phyloP scores from a whole-genome alignment of 2,329 filamentous ascomycete genomes.

The Monosporascus sp. region DNA sequence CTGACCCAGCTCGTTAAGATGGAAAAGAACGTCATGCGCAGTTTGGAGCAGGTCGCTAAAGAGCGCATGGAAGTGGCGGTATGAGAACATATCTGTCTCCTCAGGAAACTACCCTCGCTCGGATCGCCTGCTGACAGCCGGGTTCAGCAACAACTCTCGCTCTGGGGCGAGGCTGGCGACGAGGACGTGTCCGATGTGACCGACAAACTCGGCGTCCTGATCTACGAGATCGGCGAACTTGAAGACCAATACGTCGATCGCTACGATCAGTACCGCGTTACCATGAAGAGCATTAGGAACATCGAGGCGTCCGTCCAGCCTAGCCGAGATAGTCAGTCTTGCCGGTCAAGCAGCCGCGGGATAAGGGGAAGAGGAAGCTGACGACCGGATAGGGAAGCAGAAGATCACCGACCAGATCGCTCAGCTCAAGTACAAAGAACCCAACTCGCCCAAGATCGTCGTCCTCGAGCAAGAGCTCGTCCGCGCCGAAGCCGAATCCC shows the following conservation, averaged over 20 bases:
- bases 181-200: slow-evolving; percentile 98
- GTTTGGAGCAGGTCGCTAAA: slow-evolving; percentile 87
- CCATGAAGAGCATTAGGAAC: slow-evolving; percentile 98
- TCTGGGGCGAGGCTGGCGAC: slow-evolving; percentile 94
- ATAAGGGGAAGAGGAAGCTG: slow-evolving; percentile 8
- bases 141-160: slow-evolving; percentile 87
- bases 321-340: slow-evolving; percentile 79
- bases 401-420: slow-evolving; percentile 99
- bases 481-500: slow-evolving; percentile 95
- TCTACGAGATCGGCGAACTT: slow-evolving; percentile 97
- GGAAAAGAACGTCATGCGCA: slow-evolving; percentile 99
- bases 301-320: slow-evolving; percentile 98
- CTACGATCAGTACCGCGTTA: slow-evolving; percentile 98
- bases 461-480: slow-evolving; percentile 98
- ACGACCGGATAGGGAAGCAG: slow-evolving; percentile 70
- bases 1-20: slow-evolving; percentile 97
- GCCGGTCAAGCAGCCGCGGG: slow-evolving; percentile 2
- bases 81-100: slow-evolving; percentile 37
- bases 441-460: slow-evolving; percentile 94
- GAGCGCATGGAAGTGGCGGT: slow-evolving; percentile 98
- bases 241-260: slow-evolving; percentile 98
- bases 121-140: slow-evolving; percentile 7
- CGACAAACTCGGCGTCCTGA: slow-evolving; percentile 94
- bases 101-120: not conserved
- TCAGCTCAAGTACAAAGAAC: slow-evolving; percentile 99